Evolutionary conservation across 208 protist species (phyloP), one percentile per base, ranked within the genome.

Genomic region (Trypanosomatidae sp.): DNA sequence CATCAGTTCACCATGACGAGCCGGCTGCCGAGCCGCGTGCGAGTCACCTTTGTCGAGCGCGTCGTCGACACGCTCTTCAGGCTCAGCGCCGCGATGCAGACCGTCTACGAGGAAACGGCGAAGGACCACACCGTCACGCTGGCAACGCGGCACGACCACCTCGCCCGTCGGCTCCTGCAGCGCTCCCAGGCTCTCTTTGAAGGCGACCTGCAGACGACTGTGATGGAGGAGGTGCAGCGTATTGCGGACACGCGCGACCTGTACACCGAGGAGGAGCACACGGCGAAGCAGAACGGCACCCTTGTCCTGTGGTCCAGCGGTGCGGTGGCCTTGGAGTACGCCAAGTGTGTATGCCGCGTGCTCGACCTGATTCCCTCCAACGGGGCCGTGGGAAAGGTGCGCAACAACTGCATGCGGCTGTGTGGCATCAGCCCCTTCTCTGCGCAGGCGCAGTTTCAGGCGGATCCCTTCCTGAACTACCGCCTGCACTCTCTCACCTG

Each of bases 351-450:
- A 41, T 92, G 88, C 58, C 82, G 80, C 5, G 53, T 95, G 19
- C 74, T 95, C 36, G 89, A 95, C 55, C 76, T 91, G 19, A 83
- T 96, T 52, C 91, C 89, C 1, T 91, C 79, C 72, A 81, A 88
- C 30, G 90, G 82, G 1, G 84, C 83, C 13, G 87, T 96, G 13
- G 74, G 81, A 46, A 91, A 87, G 65, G 76, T 94, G 33, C 81
- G 85, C 58, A 97, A 95, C 79, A 97, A 97, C 73, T 95, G 90
- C 82, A 78, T 97, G 74, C 91, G 93, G 7, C 78, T 97, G 0
- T 95, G 91, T 74, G 87, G 87, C 49, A 79, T 97, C 46, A 93
- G 91, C 76, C 93, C 93, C 28, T 97, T 97, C 74, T 90, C 93
- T 28, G 81, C 87, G 13, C 71, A 87, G 12, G 89, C 90, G 17